phyloP scores from a whole-genome alignment of 2,329 filamentous ascomycete genomes.

The Laburnicola sp. region DNA sequence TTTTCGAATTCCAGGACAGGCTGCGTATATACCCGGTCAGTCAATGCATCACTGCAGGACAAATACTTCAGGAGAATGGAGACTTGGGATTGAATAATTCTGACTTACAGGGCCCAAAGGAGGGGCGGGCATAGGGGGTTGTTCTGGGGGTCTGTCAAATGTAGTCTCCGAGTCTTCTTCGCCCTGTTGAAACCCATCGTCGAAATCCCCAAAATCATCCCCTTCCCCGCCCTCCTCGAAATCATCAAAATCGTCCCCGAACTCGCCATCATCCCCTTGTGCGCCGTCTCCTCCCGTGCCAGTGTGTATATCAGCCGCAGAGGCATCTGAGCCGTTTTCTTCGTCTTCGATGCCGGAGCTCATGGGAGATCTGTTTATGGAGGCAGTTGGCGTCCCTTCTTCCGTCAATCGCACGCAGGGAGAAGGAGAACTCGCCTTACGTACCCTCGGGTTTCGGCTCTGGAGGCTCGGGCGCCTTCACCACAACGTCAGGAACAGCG shows the following conservation, averaged over 20 bases:
- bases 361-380: constrained; percentile 55
- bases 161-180: constrained; percentile 43
- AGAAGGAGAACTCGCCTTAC: constrained; percentile 47
- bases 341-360: constrained; percentile 43
- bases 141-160: constrained; percentile 45
- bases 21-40: constrained; percentile 48
- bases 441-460: constrained; percentile 59
- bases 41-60: constrained; percentile 29
- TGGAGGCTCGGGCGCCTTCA: constrained; percentile 51
- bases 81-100: constrained; percentile 38
- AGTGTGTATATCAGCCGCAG: constrained; percentile 13
- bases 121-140: constrained; percentile 46
- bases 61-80: constrained; percentile 39
- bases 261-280: constrained; percentile 66
- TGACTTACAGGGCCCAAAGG: constrained; percentile 55
- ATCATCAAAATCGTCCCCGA: constrained; percentile 70
- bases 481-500: constrained; percentile 61
- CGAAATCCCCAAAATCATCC: constrained; percentile 58
- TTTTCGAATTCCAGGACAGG: constrained; percentile 69
- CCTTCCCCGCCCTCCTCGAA: constrained; percentile 58
- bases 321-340: constrained; percentile 17
- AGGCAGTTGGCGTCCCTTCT: constrained; percentile 60
- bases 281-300: constrained; percentile 44
- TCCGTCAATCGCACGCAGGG: constrained; percentile 63
- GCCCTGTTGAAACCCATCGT: constrained; percentile 51